Conservation (phyloP, 345 rosid species). For the Dimocarpus longan region DNA sequence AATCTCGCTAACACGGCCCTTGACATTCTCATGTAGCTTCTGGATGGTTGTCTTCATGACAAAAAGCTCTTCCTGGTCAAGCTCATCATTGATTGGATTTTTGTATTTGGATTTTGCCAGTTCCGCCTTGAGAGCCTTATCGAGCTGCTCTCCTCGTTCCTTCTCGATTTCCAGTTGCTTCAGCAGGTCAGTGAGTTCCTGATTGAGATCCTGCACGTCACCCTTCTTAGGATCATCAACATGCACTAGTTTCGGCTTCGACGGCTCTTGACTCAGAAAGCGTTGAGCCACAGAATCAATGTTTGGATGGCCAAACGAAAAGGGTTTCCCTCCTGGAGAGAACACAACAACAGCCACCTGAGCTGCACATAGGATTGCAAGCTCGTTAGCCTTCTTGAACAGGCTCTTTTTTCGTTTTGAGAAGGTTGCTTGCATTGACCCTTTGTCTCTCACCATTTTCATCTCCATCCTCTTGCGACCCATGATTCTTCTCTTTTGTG, state of each 20-base stretch:
- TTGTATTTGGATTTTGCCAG: slow-evolving; percentile 18
- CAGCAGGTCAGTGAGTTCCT: slow-evolving; percentile 26
- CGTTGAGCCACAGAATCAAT: slow-evolving; percentile 46
- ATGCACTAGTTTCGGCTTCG: not conserved
- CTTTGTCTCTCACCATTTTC: slow-evolving; percentile 55
- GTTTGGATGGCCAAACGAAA: slow-evolving; percentile 62
- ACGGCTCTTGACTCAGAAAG: slow-evolving; percentile 33
- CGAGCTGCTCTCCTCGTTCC: slow-evolving; percentile 34
- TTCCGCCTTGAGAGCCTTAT: slow-evolving; percentile 30
- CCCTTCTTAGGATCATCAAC: not conserved
- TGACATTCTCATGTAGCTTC: slow-evolving; percentile 27
- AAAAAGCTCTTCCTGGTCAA: slow-evolving; percentile 29
- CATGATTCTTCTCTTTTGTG: slow-evolving; percentile 29
- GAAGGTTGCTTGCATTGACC: slow-evolving; percentile 68
- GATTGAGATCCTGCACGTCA: slow-evolving; percentile 15
- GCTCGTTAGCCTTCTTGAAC: slow-evolving; percentile 70
- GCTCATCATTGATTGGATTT: slow-evolving; percentile 23
- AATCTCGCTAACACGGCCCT: slow-evolving; percentile 25
- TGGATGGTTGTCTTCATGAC: slow-evolving; percentile 35
- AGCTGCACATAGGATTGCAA: slow-evolving; percentile 54
- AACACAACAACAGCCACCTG: slow-evolving; percentile 60
- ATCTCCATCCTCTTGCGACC: slow-evolving; percentile 70
- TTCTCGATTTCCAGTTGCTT: slow-evolving; percentile 37
- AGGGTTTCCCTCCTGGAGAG: slow-evolving; percentile 75
- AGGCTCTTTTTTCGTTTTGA: slow-evolving; percentile 64